Percentiles rank a stretch among this genome's conserved stretches.
phyloP scores from a whole-genome alignment of 2,329 filamentous ascomycete species.

The Talaromyces atroroseus region DNA sequence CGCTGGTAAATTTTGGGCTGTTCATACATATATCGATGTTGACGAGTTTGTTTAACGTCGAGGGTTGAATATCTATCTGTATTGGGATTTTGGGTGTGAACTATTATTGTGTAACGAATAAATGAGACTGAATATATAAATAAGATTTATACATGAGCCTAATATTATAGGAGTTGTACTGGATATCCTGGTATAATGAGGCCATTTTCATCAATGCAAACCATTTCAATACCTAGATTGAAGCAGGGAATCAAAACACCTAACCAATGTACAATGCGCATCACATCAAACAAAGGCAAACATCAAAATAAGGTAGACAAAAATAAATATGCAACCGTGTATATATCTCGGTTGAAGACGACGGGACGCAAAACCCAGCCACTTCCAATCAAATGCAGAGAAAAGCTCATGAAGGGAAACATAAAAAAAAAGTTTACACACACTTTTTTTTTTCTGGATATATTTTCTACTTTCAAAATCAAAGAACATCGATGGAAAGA shows the following conservation, averaged over 20 bases:
- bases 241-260: too few species aligned
- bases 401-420: too few species aligned
- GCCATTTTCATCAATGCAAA: background rate
- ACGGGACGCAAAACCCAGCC: background rate
- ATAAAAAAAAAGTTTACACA: too few species aligned
- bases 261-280: background rate
- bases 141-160: background rate
- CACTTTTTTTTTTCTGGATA: background rate
- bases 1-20: conserved; percentile 7
- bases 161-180: too few species aligned
- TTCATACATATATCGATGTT: background rate
- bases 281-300: background rate
- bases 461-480: background rate
- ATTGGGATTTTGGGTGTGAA: background rate
- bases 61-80: too few species aligned
- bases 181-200: too few species aligned
- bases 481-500: background rate
- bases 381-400: background rate
- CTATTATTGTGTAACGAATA: background rate
- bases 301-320: background rate
- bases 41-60: background rate
- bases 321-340: background rate
- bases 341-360: background rate
- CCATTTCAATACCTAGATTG: background rate
- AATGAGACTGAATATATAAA: background rate